Conservation (phyloP, 495 filamentous ascomycete genomes). For the Penicillium samsonianum region DNA sequence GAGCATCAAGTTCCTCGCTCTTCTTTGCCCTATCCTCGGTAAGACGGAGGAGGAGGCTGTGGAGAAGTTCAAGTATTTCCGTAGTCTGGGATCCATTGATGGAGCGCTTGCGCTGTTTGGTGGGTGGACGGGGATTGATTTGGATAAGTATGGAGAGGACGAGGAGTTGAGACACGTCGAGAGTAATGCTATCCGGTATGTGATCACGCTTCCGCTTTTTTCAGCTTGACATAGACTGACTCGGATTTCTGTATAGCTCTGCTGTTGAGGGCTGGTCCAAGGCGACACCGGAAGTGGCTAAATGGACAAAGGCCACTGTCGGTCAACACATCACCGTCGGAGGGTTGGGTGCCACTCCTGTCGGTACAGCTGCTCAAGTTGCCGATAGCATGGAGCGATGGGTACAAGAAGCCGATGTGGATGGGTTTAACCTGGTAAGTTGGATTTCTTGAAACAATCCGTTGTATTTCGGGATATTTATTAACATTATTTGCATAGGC, state of each 20-base stretch:
- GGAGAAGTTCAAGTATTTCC: conserved; percentile 52
- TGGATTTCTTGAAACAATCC: background rate
- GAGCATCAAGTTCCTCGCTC: conserved; percentile 55
- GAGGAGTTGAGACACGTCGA: conserved; percentile 59
- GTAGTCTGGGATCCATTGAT: conserved; percentile 52
- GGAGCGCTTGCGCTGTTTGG: conserved; percentile 59
- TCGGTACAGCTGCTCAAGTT: conserved; percentile 58
- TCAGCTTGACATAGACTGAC: background rate
- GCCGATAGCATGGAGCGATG: conserved; percentile 63
- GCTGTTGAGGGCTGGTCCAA: conserved; percentile 52
- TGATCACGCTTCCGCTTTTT: background rate
- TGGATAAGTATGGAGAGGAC: conserved; percentile 54
- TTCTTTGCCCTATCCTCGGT: conserved; percentile 53
- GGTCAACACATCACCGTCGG: conserved; percentile 65
- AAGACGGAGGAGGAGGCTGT: conserved; percentile 55
- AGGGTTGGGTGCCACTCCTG: conserved; percentile 53
- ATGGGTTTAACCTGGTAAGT: conserved; percentile 62
- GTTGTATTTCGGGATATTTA: background rate
- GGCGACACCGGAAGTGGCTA: conserved; percentile 44
- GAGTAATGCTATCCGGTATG: conserved; percentile 62
- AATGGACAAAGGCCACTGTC: conserved; percentile 66
- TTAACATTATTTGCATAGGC: conserved; percentile 33
- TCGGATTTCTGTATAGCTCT: conserved; percentile 30
- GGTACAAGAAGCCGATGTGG: conserved; percentile 61
- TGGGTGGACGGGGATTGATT: conserved; percentile 60